phyloP scores from a whole-genome alignment of 1,139 yeast genomes.

The Candida pseudocylindracea region DNA sequence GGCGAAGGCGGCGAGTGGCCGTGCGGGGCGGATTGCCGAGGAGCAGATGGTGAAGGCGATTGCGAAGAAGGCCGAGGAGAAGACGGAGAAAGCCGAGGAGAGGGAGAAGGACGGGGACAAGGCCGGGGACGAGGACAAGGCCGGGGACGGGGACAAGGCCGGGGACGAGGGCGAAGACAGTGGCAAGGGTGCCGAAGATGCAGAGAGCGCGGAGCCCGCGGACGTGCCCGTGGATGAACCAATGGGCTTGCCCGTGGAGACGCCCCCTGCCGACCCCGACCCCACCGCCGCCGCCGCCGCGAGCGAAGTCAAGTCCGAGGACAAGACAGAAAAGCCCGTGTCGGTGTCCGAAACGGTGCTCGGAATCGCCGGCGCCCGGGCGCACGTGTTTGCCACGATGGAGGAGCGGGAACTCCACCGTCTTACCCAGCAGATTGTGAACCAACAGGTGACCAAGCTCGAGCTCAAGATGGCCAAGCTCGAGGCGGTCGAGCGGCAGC shows the following conservation, averaged over 20 bases:
- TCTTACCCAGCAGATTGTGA: constrained; percentile 33
- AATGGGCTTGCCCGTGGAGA: no score
- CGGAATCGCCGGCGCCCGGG: constrained; percentile 58
- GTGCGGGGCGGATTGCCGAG: constrained; percentile 39
- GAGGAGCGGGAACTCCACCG: constrained; percentile 66
- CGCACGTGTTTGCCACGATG: constrained; percentile 62
- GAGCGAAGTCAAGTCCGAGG: no score
- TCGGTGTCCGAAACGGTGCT: constrained; percentile 13
- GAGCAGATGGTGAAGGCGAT: constrained; percentile 10
- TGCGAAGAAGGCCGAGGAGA: neutral
- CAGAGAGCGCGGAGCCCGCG: constrained; percentile 3
- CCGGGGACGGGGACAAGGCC: constrained; percentile 1
- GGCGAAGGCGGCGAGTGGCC: constrained; percentile 59
- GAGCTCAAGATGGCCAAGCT: constrained; percentile 58
- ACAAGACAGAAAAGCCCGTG: no score
- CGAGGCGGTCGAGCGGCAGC: constrained; percentile 49
- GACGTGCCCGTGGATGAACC: constrained; percentile 1
- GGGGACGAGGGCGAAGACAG: constrained; percentile 2
- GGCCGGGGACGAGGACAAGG: neutral
- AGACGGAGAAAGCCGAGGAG: constrained; percentile 1
- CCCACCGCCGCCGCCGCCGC: no score
- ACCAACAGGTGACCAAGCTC: constrained; percentile 51
- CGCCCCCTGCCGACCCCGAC: no score
- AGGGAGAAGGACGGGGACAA: constrained; percentile 1
- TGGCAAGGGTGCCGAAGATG: no score